Conservation (phyloP, 2,329 filamentous ascomycete genomes). For the Alternaria infectoria region DNA sequence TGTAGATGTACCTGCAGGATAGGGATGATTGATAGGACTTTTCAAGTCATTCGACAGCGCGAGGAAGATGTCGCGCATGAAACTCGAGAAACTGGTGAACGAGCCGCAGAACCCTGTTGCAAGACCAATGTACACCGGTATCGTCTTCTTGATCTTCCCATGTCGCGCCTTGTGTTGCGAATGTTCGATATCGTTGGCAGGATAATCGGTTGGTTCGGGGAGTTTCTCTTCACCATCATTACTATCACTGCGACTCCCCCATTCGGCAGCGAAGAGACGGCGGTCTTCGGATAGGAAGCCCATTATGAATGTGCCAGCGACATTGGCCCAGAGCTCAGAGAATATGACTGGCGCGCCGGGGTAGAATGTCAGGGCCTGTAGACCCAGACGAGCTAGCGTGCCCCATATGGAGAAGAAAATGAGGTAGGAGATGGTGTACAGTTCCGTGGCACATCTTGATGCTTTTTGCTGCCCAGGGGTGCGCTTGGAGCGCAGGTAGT, state of each 20-base stretch:
- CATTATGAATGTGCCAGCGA: conserved; percentile 80
- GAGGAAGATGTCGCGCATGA: conserved; percentile 80
- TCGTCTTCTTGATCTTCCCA: conserved; percentile 74
- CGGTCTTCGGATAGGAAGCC: conserved; percentile 84
- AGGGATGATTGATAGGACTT: conserved; percentile 54
- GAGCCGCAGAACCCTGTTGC: conserved; percentile 88
- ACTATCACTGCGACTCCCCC: conserved; percentile 53
- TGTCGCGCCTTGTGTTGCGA: conserved; percentile 36
- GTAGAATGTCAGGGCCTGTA: conserved; percentile 81
- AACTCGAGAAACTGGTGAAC: conserved; percentile 88
- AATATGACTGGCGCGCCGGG: conserved; percentile 77
- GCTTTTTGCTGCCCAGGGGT: conserved; percentile 19
- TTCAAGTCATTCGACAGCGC: conserved; percentile 77
- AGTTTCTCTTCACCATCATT: conserved; percentile 6
- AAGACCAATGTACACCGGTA: conserved; percentile 86
- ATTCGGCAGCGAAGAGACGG: conserved; percentile 74
- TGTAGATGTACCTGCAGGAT: conserved; percentile 30
- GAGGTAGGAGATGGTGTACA: conserved; percentile 78
- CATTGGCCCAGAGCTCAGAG: conserved; percentile 84
- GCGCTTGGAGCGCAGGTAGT: conserved; percentile 16
- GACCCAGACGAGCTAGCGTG: conserved; percentile 79
- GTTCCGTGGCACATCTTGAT: conserved; percentile 45
- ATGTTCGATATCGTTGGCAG: neutral
- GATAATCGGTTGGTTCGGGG: conserved; percentile 24
- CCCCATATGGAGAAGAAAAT: conserved; percentile 85